phyloP scores from a whole-genome alignment of 176 grass and related monocot species.

The Coix lacrymajobi region DNA sequence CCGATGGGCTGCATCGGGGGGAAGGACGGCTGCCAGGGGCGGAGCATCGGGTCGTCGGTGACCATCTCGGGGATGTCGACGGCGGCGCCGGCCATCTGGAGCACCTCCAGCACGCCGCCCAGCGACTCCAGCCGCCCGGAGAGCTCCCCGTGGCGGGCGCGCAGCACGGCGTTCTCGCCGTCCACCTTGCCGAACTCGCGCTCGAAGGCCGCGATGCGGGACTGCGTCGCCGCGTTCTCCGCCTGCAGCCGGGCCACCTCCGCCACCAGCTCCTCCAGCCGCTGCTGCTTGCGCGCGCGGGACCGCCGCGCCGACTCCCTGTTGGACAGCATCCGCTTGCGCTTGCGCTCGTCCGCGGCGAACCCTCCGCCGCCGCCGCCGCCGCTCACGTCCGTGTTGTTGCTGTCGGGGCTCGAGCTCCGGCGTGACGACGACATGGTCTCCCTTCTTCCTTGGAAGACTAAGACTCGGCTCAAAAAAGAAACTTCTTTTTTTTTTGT shows the following conservation, averaged over 20 bases:
- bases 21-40: conserved; percentile 61
- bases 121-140: conserved; percentile 41
- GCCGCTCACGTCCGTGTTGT: conserved; percentile 8
- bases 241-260: conserved; percentile 44
- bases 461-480: background rate
- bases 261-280: conserved; percentile 50
- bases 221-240: conserved; percentile 35
- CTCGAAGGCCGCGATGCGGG: conserved; percentile 22
- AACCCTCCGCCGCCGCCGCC: background rate
- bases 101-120: conserved; percentile 41
- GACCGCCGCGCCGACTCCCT: conserved; percentile 67
- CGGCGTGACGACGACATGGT: conserved; percentile 43
- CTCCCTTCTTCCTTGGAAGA: too few species aligned
- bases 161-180: conserved; percentile 56
- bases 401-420: conserved; percentile 48
- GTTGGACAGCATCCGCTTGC: conserved; percentile 83
- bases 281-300: conserved; percentile 64
- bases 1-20: conserved; percentile 30
- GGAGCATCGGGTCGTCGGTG: conserved; percentile 45
- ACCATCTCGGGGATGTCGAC: conserved; percentile 65
- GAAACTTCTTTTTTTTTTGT: background rate
- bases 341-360: conserved; percentile 51
- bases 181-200: conserved; percentile 40
- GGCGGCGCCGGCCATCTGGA: conserved; percentile 49
- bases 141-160: conserved; percentile 47